Base-by-base conservation (phyloP, 2,329 filamentous ascomycete species). In the Colletotrichum truncatum region DNA sequence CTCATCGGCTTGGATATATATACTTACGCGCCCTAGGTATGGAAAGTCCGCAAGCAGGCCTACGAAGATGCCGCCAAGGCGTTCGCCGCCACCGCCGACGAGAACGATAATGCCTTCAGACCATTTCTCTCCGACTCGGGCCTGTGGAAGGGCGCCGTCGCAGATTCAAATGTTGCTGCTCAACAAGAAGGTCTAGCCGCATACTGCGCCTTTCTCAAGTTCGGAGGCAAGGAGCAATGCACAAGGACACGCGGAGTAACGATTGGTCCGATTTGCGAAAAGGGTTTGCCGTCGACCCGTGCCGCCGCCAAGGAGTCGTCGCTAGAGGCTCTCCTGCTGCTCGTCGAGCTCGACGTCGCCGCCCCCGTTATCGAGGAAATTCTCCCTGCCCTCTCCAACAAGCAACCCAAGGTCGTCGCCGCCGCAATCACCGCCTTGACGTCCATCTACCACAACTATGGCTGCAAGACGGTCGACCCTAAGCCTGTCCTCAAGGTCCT, bases 41-140 rank as follows among this genome's bases (percentile, higher is more conserved):
- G 96, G 96, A 99, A 99, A 86, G 94, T 97, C 41, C 89, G 96
- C 74, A 99, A 99, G 81, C 89, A 89, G 75, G 96, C 90, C 56
- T 99, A 98, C 76, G 96, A 99, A 84, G 93, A 96, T 70, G 94
- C 93, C 18, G 88, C 91, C 39, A 94, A 96, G 78, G 88, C 91
- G 70, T 98, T 99, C 77, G 91, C 94, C 75, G 84, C 88, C 64
- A 93, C 94, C 6, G 90, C 93, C 67, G 91, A 94, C 79, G 95
- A 98, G 76, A 87, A 89, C 71, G 92, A 97, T 75, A 90, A 94
- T 11, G 90, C 90, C 34, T 98, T 99, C 73, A 87, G 89, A 71
- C 93, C 95, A 1, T 99, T 98, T 74, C 80, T 96, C 67, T 89
- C 92, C 75, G 96, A 99, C 70, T 85, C 94, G 1, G 83, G 89